Evolutionary conservation across 2,329 filamentous ascomycete genomes (phyloP).

Genomic region (Diaporthe citrichinensis): DNA sequence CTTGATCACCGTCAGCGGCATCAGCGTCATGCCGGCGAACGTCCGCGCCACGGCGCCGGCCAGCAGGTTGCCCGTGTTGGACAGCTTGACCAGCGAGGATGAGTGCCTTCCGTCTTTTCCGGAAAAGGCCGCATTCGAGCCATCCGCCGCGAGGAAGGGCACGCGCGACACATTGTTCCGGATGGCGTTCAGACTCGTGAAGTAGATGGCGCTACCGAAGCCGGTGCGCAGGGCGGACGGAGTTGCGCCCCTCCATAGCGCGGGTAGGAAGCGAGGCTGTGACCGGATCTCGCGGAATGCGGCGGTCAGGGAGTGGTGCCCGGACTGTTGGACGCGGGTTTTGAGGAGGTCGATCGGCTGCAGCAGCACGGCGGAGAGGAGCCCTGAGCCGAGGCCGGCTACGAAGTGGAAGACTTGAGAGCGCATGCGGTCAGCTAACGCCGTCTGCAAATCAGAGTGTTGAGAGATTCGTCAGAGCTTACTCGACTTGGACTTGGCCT

Average conservation of each 20-base stretch:
- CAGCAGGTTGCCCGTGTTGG: constrained; percentile 85
- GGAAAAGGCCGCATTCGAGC: constrained; percentile 41
- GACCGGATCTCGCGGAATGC: constrained; percentile 79
- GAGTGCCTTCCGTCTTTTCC: constrained; percentile 66
- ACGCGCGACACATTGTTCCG: constrained; percentile 75
- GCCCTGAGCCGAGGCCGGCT: constrained; percentile 88
- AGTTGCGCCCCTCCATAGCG: constrained; percentile 92
- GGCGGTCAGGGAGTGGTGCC: constrained; percentile 75
- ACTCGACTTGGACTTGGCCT: constrained; percentile 53
- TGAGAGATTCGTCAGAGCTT: constrained; percentile 36
- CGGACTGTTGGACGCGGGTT: constrained; percentile 93
- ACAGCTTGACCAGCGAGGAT: constrained; percentile 84
- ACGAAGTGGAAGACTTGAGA: constrained; percentile 83
- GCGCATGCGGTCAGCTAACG: constrained; percentile 16
- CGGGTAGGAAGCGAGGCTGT: constrained; percentile 73
- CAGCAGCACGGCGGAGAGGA: constrained; percentile 89
- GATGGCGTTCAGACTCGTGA: constrained; percentile 87
- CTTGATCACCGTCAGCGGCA: constrained; percentile 97
- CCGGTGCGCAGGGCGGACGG: constrained; percentile 95
- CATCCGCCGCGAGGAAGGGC: constrained; percentile 51
- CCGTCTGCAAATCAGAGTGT: not conserved
- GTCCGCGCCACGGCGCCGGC: constrained; percentile 89
- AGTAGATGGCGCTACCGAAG: constrained; percentile 94
- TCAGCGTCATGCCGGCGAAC: constrained; percentile 89
- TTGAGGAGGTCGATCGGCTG: constrained; percentile 98